phyloP scores from a whole-genome alignment of 331 rosid genomes.

The Quercus tomentella region DNA sequence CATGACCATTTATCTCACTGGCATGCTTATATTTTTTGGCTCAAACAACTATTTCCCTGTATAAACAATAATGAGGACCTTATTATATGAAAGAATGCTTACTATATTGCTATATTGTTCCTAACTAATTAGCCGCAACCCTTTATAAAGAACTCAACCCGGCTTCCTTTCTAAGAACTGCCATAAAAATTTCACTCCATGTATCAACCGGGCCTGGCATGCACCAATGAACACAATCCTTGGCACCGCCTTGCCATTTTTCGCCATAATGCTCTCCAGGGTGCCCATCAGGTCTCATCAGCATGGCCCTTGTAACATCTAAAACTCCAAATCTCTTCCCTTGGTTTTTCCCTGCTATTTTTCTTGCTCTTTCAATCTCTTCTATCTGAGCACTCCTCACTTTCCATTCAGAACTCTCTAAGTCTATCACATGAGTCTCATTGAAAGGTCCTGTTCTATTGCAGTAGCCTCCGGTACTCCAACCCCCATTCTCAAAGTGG shows the following conservation, averaged over 20 bases:
- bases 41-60: background rate
- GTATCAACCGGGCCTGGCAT: slow-evolving; percentile 85
- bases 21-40: background rate
- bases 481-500: slow-evolving; percentile 72
- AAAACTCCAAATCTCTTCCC: slow-evolving; percentile 40
- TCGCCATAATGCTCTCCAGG: slow-evolving; percentile 79
- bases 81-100: background rate
- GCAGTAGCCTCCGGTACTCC: slow-evolving; percentile 86
- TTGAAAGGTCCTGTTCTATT: slow-evolving; percentile 57
- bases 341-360: slow-evolving; percentile 12
- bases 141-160: slow-evolving; percentile 14
- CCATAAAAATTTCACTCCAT: slow-evolving; percentile 70
- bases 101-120: background rate
- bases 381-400: slow-evolving; percentile 56
- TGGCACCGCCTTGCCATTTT: slow-evolving; percentile 79
- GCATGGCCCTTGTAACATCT: slow-evolving; percentile 74
- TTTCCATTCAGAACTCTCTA: slow-evolving; percentile 42
- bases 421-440: slow-evolving; percentile 25
- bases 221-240: slow-evolving; percentile 96
- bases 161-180: slow-evolving; percentile 28
- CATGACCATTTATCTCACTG: background rate
- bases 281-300: slow-evolving; percentile 88
- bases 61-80: background rate
- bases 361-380: slow-evolving; percentile 47
- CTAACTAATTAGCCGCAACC: background rate